phyloP scores from a whole-genome alignment of 257 asterid genomes.

The Plantago major region DNA sequence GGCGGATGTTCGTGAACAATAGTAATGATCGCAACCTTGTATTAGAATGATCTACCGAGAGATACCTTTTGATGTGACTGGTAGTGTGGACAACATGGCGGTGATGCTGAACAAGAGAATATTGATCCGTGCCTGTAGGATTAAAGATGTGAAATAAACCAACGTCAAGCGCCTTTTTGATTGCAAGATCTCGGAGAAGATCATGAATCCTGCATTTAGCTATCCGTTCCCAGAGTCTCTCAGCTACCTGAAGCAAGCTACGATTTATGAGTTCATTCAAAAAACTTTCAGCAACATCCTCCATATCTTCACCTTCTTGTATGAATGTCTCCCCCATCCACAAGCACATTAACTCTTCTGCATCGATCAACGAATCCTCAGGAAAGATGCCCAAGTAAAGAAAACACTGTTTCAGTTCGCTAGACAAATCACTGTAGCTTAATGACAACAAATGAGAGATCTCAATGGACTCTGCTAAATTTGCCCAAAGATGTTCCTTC shows the following conservation, averaged over 20 bases:
- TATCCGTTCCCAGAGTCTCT: background rate
- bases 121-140: background rate
- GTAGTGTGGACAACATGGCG: background rate
- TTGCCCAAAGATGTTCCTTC: background rate
- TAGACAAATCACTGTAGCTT: background rate
- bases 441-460: background rate
- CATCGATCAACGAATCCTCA: background rate
- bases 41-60: background rate
- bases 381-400: slow-evolving; percentile 3
- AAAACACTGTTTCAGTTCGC: slow-evolving; percentile 1
- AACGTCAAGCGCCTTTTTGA: background rate
- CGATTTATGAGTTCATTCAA: slow-evolving; percentile 1
- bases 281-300: background rate
- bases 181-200: slow-evolving; percentile 3
- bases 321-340: background rate
- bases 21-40: background rate
- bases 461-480: background rate
- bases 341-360: background rate
- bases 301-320: background rate
- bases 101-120: background rate
- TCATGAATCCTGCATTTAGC: background rate
- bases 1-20: background rate
- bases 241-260: background rate
- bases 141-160: background rate
- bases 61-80: background rate